Percentiles rank a stretch among this genome's conserved stretches.
phyloP scores from a whole-genome alignment of 2,329 filamentous ascomycete species.

The Calonectria multiphialidica region DNA sequence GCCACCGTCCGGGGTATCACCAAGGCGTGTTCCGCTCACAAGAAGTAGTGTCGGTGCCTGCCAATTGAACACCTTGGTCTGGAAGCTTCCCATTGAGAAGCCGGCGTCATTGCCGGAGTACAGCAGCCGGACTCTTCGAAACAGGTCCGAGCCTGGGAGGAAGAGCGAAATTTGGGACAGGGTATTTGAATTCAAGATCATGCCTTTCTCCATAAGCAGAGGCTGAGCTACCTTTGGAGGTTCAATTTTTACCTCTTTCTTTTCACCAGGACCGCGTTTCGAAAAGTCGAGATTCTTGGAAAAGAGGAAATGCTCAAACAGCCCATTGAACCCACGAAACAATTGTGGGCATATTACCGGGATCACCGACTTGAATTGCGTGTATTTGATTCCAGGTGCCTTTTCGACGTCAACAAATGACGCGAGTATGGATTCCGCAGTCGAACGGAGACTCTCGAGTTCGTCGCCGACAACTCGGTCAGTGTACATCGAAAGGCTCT shows the following conservation, averaged over 20 bases:
- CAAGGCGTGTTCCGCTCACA: slow-evolving; percentile 73
- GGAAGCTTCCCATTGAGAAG: slow-evolving; percentile 83
- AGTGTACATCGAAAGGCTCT: slow-evolving; percentile 72
- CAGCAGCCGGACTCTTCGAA: slow-evolving; percentile 73
- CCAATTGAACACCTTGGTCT: slow-evolving; percentile 83
- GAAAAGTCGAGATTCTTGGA: slow-evolving; percentile 78
- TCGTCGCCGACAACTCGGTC: slow-evolving; percentile 67
- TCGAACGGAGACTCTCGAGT: slow-evolving; percentile 68
- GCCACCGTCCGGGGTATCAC: slow-evolving; percentile 59
- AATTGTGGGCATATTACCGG: slow-evolving; percentile 73
- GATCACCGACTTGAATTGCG: slow-evolving; percentile 71
- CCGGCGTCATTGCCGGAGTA: slow-evolving; percentile 79
- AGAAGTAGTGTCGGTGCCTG: slow-evolving; percentile 79
- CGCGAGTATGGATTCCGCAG: slow-evolving; percentile 74
- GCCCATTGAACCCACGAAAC: slow-evolving; percentile 74
- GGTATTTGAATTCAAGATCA: slow-evolving; percentile 74
- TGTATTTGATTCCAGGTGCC: slow-evolving; percentile 71
- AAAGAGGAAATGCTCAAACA: slow-evolving; percentile 83
- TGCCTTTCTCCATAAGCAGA: slow-evolving; percentile 63
- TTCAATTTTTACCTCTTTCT: slow-evolving; percentile 19
- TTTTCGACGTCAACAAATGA: slow-evolving; percentile 76
- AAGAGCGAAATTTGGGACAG: slow-evolving; percentile 82
- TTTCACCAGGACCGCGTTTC: slow-evolving; percentile 55
- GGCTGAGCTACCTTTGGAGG: slow-evolving; percentile 55
- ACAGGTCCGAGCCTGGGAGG: slow-evolving; percentile 73